Conservation (phyloP, 805 yeast genomes). For the Candida andamanensis region DNA sequence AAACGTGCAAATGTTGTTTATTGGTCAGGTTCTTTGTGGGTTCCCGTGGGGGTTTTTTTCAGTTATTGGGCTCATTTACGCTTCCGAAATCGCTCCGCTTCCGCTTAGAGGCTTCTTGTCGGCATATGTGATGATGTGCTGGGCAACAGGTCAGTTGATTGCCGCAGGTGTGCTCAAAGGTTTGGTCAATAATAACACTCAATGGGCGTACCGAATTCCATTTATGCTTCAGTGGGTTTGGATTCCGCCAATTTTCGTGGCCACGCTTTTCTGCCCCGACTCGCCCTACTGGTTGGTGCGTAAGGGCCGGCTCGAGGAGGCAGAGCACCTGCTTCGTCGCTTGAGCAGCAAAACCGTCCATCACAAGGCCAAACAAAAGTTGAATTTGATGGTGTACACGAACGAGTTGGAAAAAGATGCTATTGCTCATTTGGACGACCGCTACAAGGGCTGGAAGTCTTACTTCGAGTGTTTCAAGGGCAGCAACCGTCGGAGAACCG, state of each 20-base stretch:
- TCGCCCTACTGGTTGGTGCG: slow-evolving; percentile 53
- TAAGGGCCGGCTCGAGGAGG: slow-evolving; percentile 36
- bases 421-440: slow-evolving; percentile 16
- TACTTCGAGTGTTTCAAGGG: slow-evolving; percentile 46
- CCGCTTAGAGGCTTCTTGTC: slow-evolving; percentile 45
- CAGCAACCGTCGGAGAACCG: slow-evolving; percentile 44
- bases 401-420: slow-evolving; percentile 24
- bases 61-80: slow-evolving; percentile 44
- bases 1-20: slow-evolving; percentile 28
- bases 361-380: slow-evolving; percentile 8
- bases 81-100: slow-evolving; percentile 51
- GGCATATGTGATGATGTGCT: slow-evolving; percentile 44
- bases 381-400: slow-evolving; percentile 21
- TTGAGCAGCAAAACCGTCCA: slow-evolving; percentile 20
- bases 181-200: slow-evolving; percentile 15
- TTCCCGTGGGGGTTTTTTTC: slow-evolving; percentile 39
- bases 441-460: slow-evolving; percentile 13
- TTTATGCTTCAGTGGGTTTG: slow-evolving; percentile 57
- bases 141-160: slow-evolving; percentile 53
- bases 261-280: slow-evolving; percentile 45
- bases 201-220: slow-evolving; percentile 47
- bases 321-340: slow-evolving; percentile 33
- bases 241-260: slow-evolving; percentile 43
- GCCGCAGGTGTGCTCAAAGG: slow-evolving; percentile 47
- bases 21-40: slow-evolving; percentile 37